Evolutionary conservation across 2,329 filamentous ascomycete genomes (phyloP).

Genomic region (Ceratocystis albifundus): DNA sequence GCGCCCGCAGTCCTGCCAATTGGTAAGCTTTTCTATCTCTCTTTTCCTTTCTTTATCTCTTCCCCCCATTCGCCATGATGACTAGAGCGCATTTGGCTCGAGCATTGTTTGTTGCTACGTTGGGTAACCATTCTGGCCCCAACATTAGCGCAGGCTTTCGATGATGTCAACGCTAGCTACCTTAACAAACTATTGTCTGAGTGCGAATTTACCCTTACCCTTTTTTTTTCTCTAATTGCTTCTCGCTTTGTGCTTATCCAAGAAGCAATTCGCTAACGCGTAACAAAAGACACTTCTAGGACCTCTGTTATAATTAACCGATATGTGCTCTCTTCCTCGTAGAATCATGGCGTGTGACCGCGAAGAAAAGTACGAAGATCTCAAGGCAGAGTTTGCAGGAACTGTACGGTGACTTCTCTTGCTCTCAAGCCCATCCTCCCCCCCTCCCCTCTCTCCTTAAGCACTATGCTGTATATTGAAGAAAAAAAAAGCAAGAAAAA

Average conservation of each 20-base stretch:
- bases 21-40: conserved; percentile 31
- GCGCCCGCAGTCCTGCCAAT: conserved; percentile 25
- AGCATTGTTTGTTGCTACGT: conserved; percentile 62
- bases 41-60: conserved; percentile 18
- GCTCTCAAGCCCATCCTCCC: conserved; percentile 1
- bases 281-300: conserved; percentile 11
- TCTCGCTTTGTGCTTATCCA: not conserved
- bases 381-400: conserved; percentile 71
- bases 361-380: conserved; percentile 72
- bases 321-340: conserved; percentile 24
- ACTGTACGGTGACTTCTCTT: conserved; percentile 52
- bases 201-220: conserved; percentile 21
- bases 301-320: conserved; percentile 16
- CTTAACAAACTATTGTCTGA: conserved; percentile 77
- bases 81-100: conserved; percentile 99
- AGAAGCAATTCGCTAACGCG: conserved; percentile 18
- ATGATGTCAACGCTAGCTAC: conserved; percentile 99
- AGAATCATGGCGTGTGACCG: conserved; percentile 93
- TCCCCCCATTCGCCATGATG: conserved; percentile 56
- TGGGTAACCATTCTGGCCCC: conserved; percentile 66
- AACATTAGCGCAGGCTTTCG: conserved; percentile 55
- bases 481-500: not conserved
- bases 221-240: not conserved
- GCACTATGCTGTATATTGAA: conserved; percentile 6
- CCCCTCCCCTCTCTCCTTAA: not conserved